Evolutionary conservation across 1,284 basidiomycete genomes (phyloP).

Genomic region (Malassezia globosa): DNA sequence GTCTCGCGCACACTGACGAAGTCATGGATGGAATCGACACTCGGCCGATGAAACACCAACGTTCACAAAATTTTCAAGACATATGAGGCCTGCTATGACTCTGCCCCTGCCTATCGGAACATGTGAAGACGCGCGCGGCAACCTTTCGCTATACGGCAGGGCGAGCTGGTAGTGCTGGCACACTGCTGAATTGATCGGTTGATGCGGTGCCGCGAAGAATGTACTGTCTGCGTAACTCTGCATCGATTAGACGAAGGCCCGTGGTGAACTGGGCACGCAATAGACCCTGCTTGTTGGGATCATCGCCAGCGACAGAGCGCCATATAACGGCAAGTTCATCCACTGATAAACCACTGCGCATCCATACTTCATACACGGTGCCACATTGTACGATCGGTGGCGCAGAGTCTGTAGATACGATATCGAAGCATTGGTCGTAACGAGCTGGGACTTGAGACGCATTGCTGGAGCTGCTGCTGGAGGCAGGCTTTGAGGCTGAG

Average conservation of each 20-base stretch:
- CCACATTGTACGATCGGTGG: neutral
- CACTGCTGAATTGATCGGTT: too few species aligned
- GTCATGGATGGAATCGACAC: neutral
- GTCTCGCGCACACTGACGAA: neutral
- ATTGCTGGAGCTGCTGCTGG: too few species aligned
- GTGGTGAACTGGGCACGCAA: slow-evolving; percentile 2
- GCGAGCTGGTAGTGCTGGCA: too few species aligned
- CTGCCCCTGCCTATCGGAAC: too few species aligned
- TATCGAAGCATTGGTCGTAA: neutral
- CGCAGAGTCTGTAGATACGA: neutral
- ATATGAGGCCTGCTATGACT: too few species aligned
- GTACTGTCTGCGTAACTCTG: neutral
- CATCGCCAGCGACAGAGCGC: slow-evolving; percentile 2
- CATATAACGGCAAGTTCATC: slow-evolving; percentile 11
- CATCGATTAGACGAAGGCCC: slow-evolving; percentile 10
- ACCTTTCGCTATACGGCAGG: too few species aligned
- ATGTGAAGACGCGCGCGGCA: too few species aligned
- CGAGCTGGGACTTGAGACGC: neutral
- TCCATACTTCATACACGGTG: neutral
- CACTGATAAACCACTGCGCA: slow-evolving; percentile 1
- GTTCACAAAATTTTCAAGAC: too few species aligned
- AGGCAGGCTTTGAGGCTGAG: too few species aligned
- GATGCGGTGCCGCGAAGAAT: neutral
- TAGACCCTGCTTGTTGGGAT: neutral
- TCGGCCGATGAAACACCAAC: too few species aligned